Evolutionary conservation across 768 basidiomycete species (phyloP).

Genomic region (Cubamyces sp.): DNA sequence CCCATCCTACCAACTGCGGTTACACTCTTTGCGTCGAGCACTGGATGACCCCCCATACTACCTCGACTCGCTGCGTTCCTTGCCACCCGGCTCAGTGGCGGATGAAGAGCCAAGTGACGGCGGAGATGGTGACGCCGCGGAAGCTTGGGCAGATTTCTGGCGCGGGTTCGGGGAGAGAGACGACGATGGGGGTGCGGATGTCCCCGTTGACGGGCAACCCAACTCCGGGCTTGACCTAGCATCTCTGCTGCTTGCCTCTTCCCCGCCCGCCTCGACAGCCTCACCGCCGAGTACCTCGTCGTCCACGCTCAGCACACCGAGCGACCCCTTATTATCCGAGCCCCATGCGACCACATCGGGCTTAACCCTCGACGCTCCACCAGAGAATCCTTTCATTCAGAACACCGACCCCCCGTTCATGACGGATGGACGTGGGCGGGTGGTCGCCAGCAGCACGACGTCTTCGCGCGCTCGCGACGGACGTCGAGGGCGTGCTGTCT

Average conservation of each 20-base stretch:
- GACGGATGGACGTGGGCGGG: constrained; percentile 41
- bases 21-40: background rate
- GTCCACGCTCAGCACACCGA: background rate
- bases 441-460: constrained; percentile 38
- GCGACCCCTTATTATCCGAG: background rate
- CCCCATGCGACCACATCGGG: background rate
- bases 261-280: background rate
- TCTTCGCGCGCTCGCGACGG: constrained; percentile 17
- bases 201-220: background rate
- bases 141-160: background rate
- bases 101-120: background rate
- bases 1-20: background rate
- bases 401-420: constrained; percentile 36
- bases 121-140: background rate
- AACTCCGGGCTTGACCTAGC: background rate
- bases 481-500: constrained; percentile 10
- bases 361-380: no score
- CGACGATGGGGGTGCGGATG: background rate
- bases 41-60: background rate
- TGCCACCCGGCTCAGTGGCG: background rate
- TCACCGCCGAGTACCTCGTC: background rate
- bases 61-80: constrained; percentile 12
- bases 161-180: background rate
- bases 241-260: background rate
- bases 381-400: constrained; percentile 7